Base-by-base conservation (phyloP, 2,329 filamentous ascomycete species). In the Fusarium cyanostomum region DNA sequence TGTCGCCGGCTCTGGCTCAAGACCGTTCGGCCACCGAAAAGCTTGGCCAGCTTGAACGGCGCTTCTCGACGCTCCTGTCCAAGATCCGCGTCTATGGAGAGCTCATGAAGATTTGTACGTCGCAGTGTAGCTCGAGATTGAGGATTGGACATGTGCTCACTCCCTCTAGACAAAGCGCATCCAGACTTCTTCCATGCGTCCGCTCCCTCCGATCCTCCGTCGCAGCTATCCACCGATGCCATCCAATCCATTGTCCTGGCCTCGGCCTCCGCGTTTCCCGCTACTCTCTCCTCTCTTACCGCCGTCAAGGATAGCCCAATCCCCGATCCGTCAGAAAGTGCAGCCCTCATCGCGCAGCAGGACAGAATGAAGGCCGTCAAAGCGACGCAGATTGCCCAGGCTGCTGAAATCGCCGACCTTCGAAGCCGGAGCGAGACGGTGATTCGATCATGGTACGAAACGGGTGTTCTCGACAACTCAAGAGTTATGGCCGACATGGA, bases 401-500 rank as follows among this genome's bases (percentile, higher is more conserved):
- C 76, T 34, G 80, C 81, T 43, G 86, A 89, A 74, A 84, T 91
- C 61, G 84, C 84, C 18, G 85, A 85, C 73, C 82, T 90, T 72
- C 83, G 86, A 73, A 83, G 78, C 61, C 83, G 82, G 64, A 94
- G 84, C 77, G 91, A 87, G 75, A 74, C 75, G 62, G 78, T 85
- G 21, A 77, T 92, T 57, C 84, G 89, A 64, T 77, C 81, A 31
- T 96, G 92, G 89, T 93, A 94, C 75, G 88, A 93, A 73, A 79
- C 86, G 21, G 86, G 87, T 4, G 81, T 95, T 38, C 79, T 96
- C 43, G 83, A 84, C 10, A 86, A 86, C 66, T 89, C 89, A 0
- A 85, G 87, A 66, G 84, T 85, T 56, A 89, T 92, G 79, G 89
- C 89, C 18, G 86, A 89, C 48, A 87, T 89, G 72, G 90, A 96